These are phyloP conservation scores for Prunus mongolica DNA, from an alignment of 306 rosid genomes.

Conservation along the genomic window DNA sequence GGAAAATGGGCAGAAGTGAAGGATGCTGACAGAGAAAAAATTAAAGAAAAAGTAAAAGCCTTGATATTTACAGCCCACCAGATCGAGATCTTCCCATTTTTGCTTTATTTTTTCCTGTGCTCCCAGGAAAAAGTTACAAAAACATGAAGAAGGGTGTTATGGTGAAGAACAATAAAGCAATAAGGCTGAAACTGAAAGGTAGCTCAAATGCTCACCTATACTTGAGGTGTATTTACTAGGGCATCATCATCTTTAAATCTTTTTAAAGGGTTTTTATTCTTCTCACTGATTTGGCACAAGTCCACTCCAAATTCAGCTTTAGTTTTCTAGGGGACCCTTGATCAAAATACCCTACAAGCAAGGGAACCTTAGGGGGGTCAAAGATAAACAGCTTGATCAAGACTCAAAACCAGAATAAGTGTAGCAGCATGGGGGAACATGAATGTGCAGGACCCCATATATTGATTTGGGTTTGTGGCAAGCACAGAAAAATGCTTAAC, in stretches of 20 bases:
- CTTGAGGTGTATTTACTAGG: conserved; percentile 9
- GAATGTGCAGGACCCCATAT: neutral
- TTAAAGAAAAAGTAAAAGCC: conserved; percentile 36
- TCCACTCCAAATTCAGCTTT: conserved; percentile 17
- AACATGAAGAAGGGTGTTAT: neutral
- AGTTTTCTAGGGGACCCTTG: conserved; percentile 10
- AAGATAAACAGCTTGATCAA: conserved; percentile 16
- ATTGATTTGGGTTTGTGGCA: neutral
- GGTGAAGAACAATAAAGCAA: neutral
- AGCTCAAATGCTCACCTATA: neutral
- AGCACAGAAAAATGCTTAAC: neutral
- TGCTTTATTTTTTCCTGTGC: neutral
- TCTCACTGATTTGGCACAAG: conserved; percentile 10
- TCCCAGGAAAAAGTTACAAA: neutral
- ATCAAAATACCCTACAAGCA: conserved; percentile 16
- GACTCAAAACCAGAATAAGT: conserved; percentile 6
- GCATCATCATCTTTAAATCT: conserved; percentile 1
- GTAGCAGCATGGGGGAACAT: conserved; percentile 1
- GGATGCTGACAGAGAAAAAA: conserved; percentile 30
- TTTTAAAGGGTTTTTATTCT: conserved; percentile 11
- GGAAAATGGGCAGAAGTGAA: conserved; percentile 19
- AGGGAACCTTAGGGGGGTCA: conserved; percentile 27
- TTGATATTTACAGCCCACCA: conserved; percentile 62
- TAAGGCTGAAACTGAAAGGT: neutral
- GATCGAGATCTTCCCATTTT: conserved; percentile 37